Base-by-base conservation (phyloP, 1,284 basidiomycete genomes). In the Tilletia indica region DNA sequence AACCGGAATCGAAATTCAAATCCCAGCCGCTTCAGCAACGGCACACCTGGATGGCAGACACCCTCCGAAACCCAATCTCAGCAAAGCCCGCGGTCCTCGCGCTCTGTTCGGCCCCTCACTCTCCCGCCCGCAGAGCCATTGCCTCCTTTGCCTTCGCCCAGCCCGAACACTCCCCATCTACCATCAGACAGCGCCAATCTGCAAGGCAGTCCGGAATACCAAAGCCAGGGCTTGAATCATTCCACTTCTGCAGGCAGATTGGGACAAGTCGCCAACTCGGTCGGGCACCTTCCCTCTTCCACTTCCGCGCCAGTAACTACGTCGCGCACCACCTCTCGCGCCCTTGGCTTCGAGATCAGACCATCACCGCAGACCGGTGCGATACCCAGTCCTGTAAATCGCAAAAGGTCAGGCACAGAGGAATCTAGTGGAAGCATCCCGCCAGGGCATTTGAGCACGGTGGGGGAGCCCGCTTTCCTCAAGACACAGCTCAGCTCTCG, bases 11-110 rank as follows among this genome's bases (percentile, higher is more conserved):
- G 56, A 25, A 58, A 58, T 31, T 58, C 56, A 4, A 58, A 25
- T 39, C 61, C 34, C 36, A 38, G 16, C 14, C 61, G 61, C 36
- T 3, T 38, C 5, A 64, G 61, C 61, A 64, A 38, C 16, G 61
- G 61, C 31, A 58, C 56, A 5, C 39, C 61, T 19, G 61, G 61
- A 25, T 64, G 61, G 61, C 61, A 64, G 34, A 64, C 61, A 5
- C 61, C 61, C 12, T 64, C 61, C 9, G 61, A 64, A 58, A 12
- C 56, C 14, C 56, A 58, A 21, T 58, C 56, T 9, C 61, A 64
- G 61, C 61, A 64, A 3, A 64, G 61, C 4, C 61, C 61, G 34
- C 34, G 61, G 3, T 64, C 61, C 34, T 64, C 61, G 34, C 61
- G 61, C 34, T 64, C 61, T 1, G 38, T 64, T 12, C 61, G 61